Evolutionary conservation across 495 filamentous ascomycete genomes (phyloP).

Genomic region (Neurospora sublineolata): DNA sequence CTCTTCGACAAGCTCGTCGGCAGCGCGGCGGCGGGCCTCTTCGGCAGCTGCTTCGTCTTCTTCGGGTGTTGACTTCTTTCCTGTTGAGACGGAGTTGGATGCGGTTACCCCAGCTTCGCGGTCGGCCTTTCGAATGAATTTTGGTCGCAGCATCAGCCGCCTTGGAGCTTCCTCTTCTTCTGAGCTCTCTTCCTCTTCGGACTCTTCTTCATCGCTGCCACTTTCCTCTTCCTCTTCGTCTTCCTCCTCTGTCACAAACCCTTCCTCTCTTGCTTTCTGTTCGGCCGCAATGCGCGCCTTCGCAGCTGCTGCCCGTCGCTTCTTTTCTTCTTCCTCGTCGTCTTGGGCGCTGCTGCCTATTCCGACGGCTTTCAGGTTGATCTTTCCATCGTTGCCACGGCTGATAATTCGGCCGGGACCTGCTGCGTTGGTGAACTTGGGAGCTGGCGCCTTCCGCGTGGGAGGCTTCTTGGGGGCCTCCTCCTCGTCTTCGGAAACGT

Average conservation of each 20-base stretch:
- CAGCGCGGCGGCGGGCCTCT: slow-evolving; percentile 49
- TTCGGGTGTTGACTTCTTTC: slow-evolving; percentile 1
- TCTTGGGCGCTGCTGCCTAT: slow-evolving; percentile 22
- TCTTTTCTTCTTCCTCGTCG: slow-evolving; percentile 33
- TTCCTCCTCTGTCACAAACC: slow-evolving; percentile 57
- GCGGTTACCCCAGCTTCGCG: slow-evolving; percentile 33
- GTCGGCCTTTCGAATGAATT: slow-evolving; percentile 79
- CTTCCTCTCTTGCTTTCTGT: slow-evolving; percentile 53
- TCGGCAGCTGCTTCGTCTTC: slow-evolving; percentile 35
- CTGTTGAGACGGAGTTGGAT: slow-evolving; percentile 2
- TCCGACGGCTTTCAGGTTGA: slow-evolving; percentile 42
- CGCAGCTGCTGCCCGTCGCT: slow-evolving; percentile 30
- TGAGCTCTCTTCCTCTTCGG: slow-evolving; percentile 23
- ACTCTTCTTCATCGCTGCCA: slow-evolving; percentile 36
- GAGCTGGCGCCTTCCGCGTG: slow-evolving; percentile 39
- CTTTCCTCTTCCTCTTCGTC: slow-evolving; percentile 19
- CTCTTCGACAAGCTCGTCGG: slow-evolving; percentile 73
- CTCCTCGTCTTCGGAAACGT: slow-evolving; percentile 37
- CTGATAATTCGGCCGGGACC: slow-evolving; percentile 36
- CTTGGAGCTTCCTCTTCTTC: slow-evolving; percentile 59
- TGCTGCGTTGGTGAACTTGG: slow-evolving; percentile 46
- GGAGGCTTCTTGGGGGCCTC: slow-evolving; percentile 17
- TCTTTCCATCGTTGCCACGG: slow-evolving; percentile 52
- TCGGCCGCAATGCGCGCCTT: slow-evolving; percentile 30
- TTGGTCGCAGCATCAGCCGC: slow-evolving; percentile 69